phyloP scores from a whole-genome alignment of 208 protist species.

The Wallacemonas rigidus region DNA sequence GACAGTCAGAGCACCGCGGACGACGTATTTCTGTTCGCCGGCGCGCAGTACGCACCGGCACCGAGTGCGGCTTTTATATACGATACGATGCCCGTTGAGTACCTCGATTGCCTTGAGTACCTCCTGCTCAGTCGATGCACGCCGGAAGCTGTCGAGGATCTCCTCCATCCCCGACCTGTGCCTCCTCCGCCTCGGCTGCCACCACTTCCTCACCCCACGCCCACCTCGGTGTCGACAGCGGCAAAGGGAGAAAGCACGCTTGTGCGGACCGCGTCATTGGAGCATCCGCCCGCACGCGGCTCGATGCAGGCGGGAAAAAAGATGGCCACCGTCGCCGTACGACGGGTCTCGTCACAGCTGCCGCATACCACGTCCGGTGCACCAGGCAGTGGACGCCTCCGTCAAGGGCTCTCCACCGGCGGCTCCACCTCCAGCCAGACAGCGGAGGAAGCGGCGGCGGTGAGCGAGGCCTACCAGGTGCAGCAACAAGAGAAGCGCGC shows the following conservation, averaged over 20 bases:
- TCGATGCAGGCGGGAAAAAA: background rate
- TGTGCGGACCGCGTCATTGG: too few relatives aligned
- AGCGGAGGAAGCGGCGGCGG: slow-evolving; percentile 3
- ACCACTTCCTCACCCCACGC: background rate
- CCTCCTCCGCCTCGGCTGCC: slow-evolving; percentile 9
- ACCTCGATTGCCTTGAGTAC: slow-evolving; percentile 61
- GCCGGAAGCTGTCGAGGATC: slow-evolving; percentile 17
- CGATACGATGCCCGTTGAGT: slow-evolving; percentile 69
- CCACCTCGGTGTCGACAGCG: background rate
- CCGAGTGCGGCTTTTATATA: slow-evolving; percentile 36
- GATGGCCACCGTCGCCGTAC: too few relatives aligned
- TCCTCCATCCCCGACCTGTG: slow-evolving; percentile 14
- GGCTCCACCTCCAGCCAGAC: slow-evolving; percentile 6
- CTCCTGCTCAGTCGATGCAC: slow-evolving; percentile 52
- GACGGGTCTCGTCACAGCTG: background rate
- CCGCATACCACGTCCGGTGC: background rate
- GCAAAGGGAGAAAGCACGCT: background rate
- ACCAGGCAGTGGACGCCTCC: background rate
- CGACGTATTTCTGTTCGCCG: slow-evolving; percentile 30
- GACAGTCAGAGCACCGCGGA: background rate
- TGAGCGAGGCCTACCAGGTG: background rate
- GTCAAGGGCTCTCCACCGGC: background rate
- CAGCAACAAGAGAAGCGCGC: background rate
- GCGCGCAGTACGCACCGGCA: slow-evolving; percentile 35
- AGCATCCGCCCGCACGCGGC: background rate